phyloP scores from a whole-genome alignment of 2,329 filamentous ascomycete genomes.

The Lojkania enalia region DNA sequence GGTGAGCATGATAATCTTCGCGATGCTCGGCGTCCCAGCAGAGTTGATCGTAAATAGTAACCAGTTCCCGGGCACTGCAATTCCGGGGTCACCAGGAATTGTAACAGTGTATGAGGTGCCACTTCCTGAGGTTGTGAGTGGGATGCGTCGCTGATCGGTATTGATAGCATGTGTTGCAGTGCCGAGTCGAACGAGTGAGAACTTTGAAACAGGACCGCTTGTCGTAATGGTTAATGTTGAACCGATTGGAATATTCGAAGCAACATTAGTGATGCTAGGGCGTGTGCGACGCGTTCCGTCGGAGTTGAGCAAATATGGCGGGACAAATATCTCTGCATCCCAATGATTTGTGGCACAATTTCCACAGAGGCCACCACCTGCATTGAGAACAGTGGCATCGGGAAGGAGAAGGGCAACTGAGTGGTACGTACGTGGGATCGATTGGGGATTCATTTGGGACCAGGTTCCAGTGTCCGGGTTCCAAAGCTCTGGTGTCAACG shows the following conservation, averaged over 20 bases:
- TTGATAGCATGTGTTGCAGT: constrained; percentile 60
- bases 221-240: constrained; percentile 38
- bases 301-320: constrained; percentile 58
- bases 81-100: constrained; percentile 54
- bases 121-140: constrained; percentile 42
- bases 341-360: constrained; percentile 54
- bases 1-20: constrained; percentile 46
- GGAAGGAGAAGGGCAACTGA: constrained; percentile 31
- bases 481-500: constrained; percentile 27
- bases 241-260: constrained; percentile 35
- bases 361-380: constrained; percentile 50
- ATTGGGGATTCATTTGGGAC: constrained; percentile 25
- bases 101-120: constrained; percentile 45
- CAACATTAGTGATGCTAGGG: constrained; percentile 48
- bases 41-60: constrained; percentile 57
- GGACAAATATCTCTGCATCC: constrained; percentile 60
- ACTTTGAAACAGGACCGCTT: constrained; percentile 27
- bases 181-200: constrained; percentile 55
- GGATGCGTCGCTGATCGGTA: constrained; percentile 60
- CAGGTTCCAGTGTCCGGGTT: constrained; percentile 25
- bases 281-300: constrained; percentile 49
- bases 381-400: constrained; percentile 30
- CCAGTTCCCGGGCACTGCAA: constrained; percentile 58
- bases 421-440: constrained; percentile 33
- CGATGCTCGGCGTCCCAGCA: constrained; percentile 52